Evolutionary conservation across 2,329 filamentous ascomycete species (phyloP).

Genomic region (Tolypocladium pustulatum): DNA sequence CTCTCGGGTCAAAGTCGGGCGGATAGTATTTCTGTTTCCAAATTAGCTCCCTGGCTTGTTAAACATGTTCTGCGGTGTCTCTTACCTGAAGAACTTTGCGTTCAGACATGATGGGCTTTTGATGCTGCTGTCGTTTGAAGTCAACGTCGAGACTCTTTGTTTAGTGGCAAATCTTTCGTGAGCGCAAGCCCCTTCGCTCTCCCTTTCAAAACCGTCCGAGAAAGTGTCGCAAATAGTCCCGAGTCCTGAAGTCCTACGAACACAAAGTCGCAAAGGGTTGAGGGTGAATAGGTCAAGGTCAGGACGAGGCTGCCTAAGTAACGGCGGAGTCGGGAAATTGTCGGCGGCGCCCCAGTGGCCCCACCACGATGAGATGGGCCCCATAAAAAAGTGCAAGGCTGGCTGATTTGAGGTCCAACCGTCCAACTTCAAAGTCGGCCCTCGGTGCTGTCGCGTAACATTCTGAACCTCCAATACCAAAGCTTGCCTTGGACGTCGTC

Average conservation of each 20-base stretch:
- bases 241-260: neutral
- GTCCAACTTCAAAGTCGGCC: neutral
- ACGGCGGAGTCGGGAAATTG: neutral
- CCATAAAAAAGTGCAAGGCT: conserved; percentile 3
- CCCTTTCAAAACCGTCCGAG: neutral
- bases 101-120: conserved; percentile 59
- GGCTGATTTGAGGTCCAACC: neutral
- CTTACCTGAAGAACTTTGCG: conserved; percentile 58
- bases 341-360: neutral
- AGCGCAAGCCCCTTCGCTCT: neutral
- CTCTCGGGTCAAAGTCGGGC: conserved; percentile 83
- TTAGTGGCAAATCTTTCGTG: neutral
- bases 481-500: neutral
- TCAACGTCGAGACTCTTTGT: neutral
- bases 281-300: neutral
- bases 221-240: neutral
- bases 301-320: neutral
- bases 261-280: neutral
- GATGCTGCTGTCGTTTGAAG: neutral
- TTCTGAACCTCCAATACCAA: neutral
- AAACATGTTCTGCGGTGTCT: conserved; percentile 9
- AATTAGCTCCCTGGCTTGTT: neutral
- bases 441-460: neutral
- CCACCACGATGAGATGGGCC: neutral
- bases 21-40: conserved; percentile 44